These are phyloP conservation scores for Trifolium subterraneum DNA, from an alignment of 306 rosid species.

Conservation along the genomic window DNA sequence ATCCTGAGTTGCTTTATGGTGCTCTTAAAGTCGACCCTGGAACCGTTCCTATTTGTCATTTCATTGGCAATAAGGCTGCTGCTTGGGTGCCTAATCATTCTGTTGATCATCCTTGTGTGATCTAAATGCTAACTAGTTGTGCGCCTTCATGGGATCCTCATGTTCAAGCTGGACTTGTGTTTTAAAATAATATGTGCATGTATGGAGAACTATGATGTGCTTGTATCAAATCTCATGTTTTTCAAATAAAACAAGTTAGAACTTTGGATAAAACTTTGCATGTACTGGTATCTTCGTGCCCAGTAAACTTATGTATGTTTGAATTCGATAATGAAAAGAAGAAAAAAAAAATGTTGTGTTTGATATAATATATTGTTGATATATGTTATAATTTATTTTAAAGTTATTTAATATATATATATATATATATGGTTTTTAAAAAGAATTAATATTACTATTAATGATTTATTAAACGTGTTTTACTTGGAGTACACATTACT, in stretches of 20 bases:
- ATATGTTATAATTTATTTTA: no score
- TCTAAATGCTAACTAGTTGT: background rate
- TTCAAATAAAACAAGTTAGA: background rate
- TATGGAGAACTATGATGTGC: background rate
- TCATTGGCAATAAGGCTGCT: conserved; percentile 18
- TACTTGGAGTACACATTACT: no score
- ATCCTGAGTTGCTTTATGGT: background rate
- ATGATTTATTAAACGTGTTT: no score
- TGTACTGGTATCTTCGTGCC: background rate
- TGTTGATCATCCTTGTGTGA: background rate
- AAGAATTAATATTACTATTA: no score
- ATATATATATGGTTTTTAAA: no score
- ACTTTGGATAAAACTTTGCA: background rate
- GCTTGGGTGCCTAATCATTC: background rate
- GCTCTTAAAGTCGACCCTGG: conserved; percentile 14
- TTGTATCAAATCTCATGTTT: background rate
- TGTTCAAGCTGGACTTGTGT: background rate
- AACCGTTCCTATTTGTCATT: conserved; percentile 14
- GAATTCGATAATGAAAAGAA: background rate
- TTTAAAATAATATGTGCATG: background rate
- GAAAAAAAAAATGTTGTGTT: background rate
- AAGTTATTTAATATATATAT: no score
- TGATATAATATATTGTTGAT: background rate
- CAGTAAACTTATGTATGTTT: background rate
- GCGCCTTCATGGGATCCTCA: background rate